A percentile compares a stretch with the other conserved stretches of the same genome.
Conservation (phyloP, 1,284 basidiomycete species). For the Abortiporus biennis region DNA sequence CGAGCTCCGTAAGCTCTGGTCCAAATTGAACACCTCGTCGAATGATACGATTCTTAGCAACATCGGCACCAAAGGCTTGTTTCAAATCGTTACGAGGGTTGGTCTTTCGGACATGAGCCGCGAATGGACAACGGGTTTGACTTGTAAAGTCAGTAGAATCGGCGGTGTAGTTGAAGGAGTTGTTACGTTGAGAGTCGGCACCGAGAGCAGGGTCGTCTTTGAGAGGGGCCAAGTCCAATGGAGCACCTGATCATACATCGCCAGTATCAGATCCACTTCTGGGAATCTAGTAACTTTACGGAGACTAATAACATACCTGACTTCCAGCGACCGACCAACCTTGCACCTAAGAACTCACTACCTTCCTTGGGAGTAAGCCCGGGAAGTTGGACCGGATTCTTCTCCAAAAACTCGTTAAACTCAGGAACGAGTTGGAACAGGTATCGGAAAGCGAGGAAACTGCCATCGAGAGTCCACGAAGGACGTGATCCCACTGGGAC, state of each 20-base stretch:
- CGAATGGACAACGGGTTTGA: conserved; percentile 41
- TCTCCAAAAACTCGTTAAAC: conserved; percentile 41
- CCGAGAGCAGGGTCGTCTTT: conserved; percentile 27
- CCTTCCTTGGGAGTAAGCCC: conserved; percentile 33
- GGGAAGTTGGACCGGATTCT: conserved; percentile 33
- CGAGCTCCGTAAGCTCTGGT: conserved; percentile 32
- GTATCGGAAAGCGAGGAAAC: conserved; percentile 50
- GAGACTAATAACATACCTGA: conserved; percentile 33
- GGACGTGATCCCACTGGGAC: conserved; percentile 27
- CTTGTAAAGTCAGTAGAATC: conserved; percentile 25
- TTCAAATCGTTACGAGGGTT: conserved; percentile 43
- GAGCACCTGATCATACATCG: conserved; percentile 21
- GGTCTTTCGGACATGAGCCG: conserved; percentile 50
- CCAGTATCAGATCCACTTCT: not conserved
- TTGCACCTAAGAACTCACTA: conserved; percentile 44
- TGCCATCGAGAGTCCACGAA: conserved; percentile 44
- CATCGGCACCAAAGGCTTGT: conserved; percentile 10
- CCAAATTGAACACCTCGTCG: conserved; percentile 35
- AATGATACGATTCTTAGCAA: conserved; percentile 19
- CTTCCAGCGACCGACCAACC: conserved; percentile 55
- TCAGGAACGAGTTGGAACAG: conserved; percentile 50
- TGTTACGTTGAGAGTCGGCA: conserved; percentile 26
- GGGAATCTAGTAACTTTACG: not conserved
- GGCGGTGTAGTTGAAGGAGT: conserved; percentile 29
- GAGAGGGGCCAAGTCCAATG: conserved; percentile 28